phyloP scores from a whole-genome alignment of 768 basidiomycete genomes.

The Sporobolomyces phaffii region DNA sequence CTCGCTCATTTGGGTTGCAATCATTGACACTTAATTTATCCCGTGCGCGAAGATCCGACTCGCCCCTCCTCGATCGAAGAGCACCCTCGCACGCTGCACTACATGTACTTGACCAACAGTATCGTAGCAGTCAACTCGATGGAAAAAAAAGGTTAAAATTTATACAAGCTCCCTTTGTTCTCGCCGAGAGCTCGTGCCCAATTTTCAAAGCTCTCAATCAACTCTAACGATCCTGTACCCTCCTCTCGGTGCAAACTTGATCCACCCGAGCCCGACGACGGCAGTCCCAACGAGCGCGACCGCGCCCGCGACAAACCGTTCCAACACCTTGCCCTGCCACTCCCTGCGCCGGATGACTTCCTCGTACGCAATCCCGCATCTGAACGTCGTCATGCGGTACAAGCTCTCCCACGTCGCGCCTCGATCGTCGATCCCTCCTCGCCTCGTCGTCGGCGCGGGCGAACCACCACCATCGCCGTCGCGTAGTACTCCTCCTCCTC shows the following conservation, averaged over 20 bases:
- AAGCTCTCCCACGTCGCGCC: constrained; percentile 75
- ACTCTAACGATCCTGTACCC: not conserved
- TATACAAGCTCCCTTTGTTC: constrained; percentile 11
- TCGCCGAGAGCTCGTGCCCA: no score
- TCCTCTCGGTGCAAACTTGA: not conserved
- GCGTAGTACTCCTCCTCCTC: no score
- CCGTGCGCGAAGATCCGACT: no score
- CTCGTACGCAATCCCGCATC: constrained; percentile 87
- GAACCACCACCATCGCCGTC: no score
- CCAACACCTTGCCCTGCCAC: constrained; percentile 63
- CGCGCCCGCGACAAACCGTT: constrained; percentile 41
- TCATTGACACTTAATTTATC: no score
- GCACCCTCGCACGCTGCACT: no score
- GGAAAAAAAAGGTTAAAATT: no score
- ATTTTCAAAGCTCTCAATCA: no score
- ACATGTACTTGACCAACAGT: no score
- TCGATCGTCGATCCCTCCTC: constrained; percentile 43
- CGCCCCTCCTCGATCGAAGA: no score
- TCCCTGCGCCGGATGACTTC: constrained; percentile 65
- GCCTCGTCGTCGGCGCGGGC: not conserved
- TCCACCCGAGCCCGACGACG: not conserved
- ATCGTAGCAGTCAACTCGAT: no score
- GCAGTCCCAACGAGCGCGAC: not conserved
- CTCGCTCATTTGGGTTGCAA: no score
- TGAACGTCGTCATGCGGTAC: constrained; percentile 97